Evolutionary conservation across 345 rosid species (phyloP), one percentile per base, ranked within the genome.

Genomic region (Punica granatum): DNA sequence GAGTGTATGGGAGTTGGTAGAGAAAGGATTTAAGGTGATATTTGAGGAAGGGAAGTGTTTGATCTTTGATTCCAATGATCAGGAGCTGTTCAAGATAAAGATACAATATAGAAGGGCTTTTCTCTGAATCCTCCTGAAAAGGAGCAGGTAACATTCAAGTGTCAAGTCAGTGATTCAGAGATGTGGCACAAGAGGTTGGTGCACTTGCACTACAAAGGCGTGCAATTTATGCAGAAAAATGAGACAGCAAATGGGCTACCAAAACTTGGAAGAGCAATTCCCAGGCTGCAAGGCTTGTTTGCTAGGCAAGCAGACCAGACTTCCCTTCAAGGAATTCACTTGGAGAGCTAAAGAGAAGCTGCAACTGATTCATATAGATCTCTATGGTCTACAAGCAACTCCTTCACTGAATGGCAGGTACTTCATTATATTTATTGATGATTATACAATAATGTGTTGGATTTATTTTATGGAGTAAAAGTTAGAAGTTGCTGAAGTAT

Each of bases 1-100:
- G 1, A 69, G 67, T 48, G 64, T 72, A 8, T 70, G 69, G 0
- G 36, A 67, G 9, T 25, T 71, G 8, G 12, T 54, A 7, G 35
- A 67, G 7, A 63, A 58, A 11, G 69, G 60, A 0, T 76, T 12
- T 15, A 43, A 13, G 23, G 65, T 70, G 2, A 0, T 21, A 12
- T 72, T 72, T 10, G 51, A 72, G 36, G 37, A 58, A 0, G 65
- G 35, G 3, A 8, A 3, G 0, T 73, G 56, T 23, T 11, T 62
- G 2, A 67, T 66, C 19, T 25, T 19, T 3, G 44, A 77, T 37
- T 43, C 54, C 7, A 39, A 13, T 15, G n/a, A 39, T 1, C 8
- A 18, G 2, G 49, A 49, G 25, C 6, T 49, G 6, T 49, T 49
- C 1, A n/a, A 7, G 5, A 18, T 44, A 4, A n/a, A n/a, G n/a